Conservation (phyloP, 192 early-diverging fungal genomes). For the Backusella luteola region DNA sequence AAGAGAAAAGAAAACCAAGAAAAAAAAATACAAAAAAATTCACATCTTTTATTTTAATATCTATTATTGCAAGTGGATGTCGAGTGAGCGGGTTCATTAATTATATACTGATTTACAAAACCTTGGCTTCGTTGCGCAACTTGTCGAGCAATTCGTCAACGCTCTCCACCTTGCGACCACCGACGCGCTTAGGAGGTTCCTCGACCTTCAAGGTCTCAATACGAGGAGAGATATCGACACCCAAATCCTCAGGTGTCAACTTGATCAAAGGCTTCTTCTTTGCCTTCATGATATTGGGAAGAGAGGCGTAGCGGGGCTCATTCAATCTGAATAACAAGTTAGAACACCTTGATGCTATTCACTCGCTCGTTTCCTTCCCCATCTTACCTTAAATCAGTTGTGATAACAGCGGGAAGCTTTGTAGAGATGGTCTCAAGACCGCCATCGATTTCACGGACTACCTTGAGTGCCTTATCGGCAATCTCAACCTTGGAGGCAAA, state of each 20-base stretch:
- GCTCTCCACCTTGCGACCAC: constrained; percentile 85
- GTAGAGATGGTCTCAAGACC: constrained; percentile 89
- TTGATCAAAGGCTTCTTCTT: constrained; percentile 96
- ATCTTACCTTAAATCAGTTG: constrained; percentile 85
- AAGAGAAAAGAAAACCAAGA: background rate
- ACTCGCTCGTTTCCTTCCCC: background rate
- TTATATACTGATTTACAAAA: constrained; percentile 47
- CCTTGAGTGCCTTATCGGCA: constrained; percentile 63
- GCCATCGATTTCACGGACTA: constrained; percentile 96
- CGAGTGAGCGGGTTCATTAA: no score
- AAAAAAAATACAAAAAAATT: constrained; percentile 2
- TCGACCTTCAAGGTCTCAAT: constrained; percentile 86
- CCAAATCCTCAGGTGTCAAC: constrained; percentile 73
- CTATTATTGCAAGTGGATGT: constrained; percentile 1
- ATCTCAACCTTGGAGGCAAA: constrained; percentile 97
- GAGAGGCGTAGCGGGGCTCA: constrained; percentile 92
- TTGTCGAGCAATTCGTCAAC: constrained; percentile 94
- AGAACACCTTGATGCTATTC: background rate
- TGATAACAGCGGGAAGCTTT: constrained; percentile 88
- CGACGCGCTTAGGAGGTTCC: constrained; percentile 91
- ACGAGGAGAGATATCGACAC: constrained; percentile 81
- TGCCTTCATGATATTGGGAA: constrained; percentile 98
- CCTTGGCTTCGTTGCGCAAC: constrained; percentile 81
- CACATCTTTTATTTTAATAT: background rate
- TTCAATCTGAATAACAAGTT: constrained; percentile 64